phyloP scores from a whole-genome alignment of 139 green algal species.

The Asterochloris erici region DNA sequence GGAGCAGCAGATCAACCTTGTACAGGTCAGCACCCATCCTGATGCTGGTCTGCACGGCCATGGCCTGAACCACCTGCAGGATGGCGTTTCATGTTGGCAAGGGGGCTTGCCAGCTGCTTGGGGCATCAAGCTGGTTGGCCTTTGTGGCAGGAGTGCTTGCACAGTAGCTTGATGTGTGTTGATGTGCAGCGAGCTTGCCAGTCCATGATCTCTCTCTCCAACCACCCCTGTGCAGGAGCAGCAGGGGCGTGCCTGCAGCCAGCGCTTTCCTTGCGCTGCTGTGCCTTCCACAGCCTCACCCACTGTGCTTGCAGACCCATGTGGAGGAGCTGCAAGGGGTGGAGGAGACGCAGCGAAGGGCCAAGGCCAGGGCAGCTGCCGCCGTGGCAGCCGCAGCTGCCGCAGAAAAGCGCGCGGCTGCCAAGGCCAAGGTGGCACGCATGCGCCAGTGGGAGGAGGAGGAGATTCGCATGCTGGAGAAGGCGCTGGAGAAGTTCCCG shows the following conservation, averaged over 20 bases:
- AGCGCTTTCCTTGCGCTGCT: too few relatives aligned
- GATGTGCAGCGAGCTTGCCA: too few relatives aligned
- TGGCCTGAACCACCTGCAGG: too few relatives aligned
- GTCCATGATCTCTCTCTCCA: too few relatives aligned
- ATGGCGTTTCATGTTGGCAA: too few relatives aligned
- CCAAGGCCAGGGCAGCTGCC: constrained; percentile 20
- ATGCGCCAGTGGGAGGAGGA: constrained; percentile 62
- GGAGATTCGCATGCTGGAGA: constrained; percentile 90
- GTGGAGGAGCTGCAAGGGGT: constrained; percentile 14
- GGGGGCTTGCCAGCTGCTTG: too few relatives aligned
- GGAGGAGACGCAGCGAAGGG: constrained; percentile 24
- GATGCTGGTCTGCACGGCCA: neutral
- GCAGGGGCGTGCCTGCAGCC: too few relatives aligned
- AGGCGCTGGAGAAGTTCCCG: constrained; percentile 88
- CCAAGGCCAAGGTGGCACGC: constrained; percentile 28
- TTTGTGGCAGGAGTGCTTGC: too few relatives aligned
- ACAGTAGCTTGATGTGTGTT: too few relatives aligned
- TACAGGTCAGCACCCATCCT: neutral
- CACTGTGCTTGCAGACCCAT: constrained; percentile 9
- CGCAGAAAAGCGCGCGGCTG: constrained; percentile 24
- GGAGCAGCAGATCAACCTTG: neutral
- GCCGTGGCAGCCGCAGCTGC: constrained; percentile 21
- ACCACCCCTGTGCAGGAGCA: too few relatives aligned
- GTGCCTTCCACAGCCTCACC: too few relatives aligned
- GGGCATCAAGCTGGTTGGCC: too few relatives aligned